Conservation (phyloP, 345 rosid species). For the Lumnitzera racemosa region DNA sequence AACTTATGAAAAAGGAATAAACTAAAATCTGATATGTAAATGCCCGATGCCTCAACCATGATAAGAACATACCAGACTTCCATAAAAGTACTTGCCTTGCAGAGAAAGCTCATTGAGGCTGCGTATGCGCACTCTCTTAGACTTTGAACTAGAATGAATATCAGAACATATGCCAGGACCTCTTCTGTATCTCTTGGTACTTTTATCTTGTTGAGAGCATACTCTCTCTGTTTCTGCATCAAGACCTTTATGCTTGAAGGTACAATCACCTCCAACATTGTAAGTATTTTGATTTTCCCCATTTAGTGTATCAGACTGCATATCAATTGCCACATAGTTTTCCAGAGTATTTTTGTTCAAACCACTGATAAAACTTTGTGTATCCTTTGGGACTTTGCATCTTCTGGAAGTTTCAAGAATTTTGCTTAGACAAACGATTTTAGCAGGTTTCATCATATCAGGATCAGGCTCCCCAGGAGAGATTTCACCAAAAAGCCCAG, state of each 20-base stretch:
- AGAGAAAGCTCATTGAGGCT: slow-evolving; percentile 37
- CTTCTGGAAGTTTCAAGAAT: slow-evolving; percentile 23
- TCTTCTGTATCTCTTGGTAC: slow-evolving; percentile 7
- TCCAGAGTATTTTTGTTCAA: slow-evolving; percentile 6
- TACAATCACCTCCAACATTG: slow-evolving; percentile 3
- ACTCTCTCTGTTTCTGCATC: slow-evolving; percentile 11
- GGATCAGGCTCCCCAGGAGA: slow-evolving; percentile 14
- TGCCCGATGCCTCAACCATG: no score
- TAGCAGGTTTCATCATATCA: slow-evolving; percentile 18
- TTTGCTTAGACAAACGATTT: slow-evolving; percentile 36
- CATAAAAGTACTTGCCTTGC: slow-evolving; percentile 25
- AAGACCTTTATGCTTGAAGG: slow-evolving; percentile 9
- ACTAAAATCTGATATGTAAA: no score
- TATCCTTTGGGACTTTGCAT: slow-evolving; percentile 20
- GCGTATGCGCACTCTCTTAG: slow-evolving; percentile 33
- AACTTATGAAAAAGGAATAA: no score
- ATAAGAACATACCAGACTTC: no score
- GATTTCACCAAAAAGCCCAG: slow-evolving; percentile 40
- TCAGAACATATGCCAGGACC: slow-evolving; percentile 2
- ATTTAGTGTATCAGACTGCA: slow-evolving; percentile 10
- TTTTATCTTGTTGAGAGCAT: slow-evolving; percentile 13
- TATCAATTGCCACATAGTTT: slow-evolving; percentile 11
- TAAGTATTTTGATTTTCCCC: slow-evolving; percentile 7
- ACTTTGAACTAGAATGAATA: slow-evolving; percentile 16
- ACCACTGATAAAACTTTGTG: slow-evolving; percentile 8